A percentile compares a stretch with the other conserved stretches of the same genome.
Conservation (phyloP, 2,329 filamentous ascomycete genomes). For the Metarhizium anisopliae region DNA sequence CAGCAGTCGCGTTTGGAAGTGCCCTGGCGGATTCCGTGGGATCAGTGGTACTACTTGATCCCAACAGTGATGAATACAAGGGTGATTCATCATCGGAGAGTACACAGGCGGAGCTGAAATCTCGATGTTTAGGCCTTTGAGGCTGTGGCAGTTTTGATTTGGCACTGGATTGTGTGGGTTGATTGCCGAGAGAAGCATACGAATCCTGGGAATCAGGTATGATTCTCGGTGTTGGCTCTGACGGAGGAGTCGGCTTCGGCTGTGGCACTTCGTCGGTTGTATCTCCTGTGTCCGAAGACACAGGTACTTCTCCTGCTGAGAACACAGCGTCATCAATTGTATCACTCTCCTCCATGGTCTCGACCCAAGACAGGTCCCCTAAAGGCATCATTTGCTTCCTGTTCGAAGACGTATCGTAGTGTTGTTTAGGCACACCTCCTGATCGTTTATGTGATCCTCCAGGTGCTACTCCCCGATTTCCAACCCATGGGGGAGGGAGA, state of each 20-base stretch:
- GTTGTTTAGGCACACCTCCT: neutral
- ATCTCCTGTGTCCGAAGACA: constrained; percentile 4
- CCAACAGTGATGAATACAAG: constrained; percentile 10
- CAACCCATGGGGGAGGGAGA: neutral
- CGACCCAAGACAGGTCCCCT: neutral
- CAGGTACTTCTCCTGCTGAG: constrained; percentile 1
- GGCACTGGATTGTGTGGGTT: neutral
- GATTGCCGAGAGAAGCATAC: constrained; percentile 4
- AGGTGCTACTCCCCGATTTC: neutral
- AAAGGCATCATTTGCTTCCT: neutral
- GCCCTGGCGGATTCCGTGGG: neutral
- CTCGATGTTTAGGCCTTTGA: neutral
- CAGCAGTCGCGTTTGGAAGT: neutral
- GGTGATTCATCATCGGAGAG: constrained; percentile 29
- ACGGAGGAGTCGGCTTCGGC: constrained; percentile 1
- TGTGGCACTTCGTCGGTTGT: constrained; percentile 2
- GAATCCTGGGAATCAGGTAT: constrained; percentile 22
- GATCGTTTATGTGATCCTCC: neutral
- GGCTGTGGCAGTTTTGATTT: neutral
- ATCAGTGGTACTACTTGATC: neutral
- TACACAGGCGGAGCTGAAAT: constrained; percentile 10
- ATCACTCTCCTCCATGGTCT: constrained; percentile 4
- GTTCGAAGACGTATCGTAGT: neutral
- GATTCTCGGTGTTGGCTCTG: constrained; percentile 1
- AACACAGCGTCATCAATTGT: constrained; percentile 5